These are phyloP conservation scores for Davidsoniella virescens DNA, from an alignment of 2,329 filamentous ascomycete genomes.

Conservation along the genomic window DNA sequence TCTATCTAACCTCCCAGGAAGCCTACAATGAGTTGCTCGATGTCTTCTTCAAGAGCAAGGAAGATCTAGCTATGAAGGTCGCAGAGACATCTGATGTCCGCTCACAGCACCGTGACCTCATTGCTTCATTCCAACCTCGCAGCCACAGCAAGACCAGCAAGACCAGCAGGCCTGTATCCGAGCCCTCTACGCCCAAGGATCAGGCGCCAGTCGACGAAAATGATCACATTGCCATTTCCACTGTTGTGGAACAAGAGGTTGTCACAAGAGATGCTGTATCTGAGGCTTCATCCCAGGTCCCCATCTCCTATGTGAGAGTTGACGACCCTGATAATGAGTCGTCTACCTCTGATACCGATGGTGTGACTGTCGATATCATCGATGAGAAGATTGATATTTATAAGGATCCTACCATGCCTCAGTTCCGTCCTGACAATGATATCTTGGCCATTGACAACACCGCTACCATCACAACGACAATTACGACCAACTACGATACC, in stretches of 20 bases:
- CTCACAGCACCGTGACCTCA: constrained; percentile 34
- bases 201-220: not conserved
- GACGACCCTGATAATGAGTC: not conserved
- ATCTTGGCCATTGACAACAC: no score
- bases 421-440: constrained; percentile 38
- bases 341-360: not conserved
- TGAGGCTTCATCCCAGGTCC: not conserved
- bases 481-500: not conserved
- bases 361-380: not conserved
- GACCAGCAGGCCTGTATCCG: no score
- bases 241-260: not conserved
- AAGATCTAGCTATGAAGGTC: constrained; percentile 57
- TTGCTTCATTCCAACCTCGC: constrained; percentile 24
- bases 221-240: not conserved
- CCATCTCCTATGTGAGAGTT: not conserved
- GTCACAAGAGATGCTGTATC: not conserved
- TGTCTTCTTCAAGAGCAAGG: constrained; percentile 64
- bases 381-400: constrained; percentile 14
- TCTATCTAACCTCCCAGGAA: constrained; percentile 84
- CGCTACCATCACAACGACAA: constrained; percentile 1
- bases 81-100: constrained; percentile 46
- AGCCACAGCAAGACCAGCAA: not conserved
- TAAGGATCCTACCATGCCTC: constrained; percentile 49
- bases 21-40: constrained; percentile 88
- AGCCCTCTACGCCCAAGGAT: no score